Percentiles rank a stretch among this genome's conserved stretches.
phyloP scores from a whole-genome alignment of 129 eudicot genomes.

The Cynara cardunculus region DNA sequence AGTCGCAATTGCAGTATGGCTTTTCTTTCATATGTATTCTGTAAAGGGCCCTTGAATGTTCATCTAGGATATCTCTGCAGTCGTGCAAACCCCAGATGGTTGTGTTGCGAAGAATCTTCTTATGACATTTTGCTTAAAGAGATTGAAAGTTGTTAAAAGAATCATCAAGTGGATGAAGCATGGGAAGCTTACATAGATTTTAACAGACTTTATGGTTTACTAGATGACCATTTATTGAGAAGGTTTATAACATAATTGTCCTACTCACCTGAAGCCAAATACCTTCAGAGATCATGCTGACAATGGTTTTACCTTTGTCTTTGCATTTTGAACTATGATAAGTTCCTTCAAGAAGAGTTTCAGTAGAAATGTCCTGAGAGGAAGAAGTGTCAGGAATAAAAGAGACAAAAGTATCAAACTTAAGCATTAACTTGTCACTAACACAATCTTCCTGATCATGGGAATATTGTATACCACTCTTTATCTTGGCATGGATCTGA shows the following conservation, averaged over 20 bases:
- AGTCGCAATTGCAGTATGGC: not conserved
- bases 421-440: too few species aligned
- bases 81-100: slow-evolving; percentile 13
- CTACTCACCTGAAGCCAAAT: slow-evolving; percentile 56
- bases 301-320: too few species aligned
- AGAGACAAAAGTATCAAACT: too few species aligned
- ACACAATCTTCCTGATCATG: too few species aligned
- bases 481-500: too few species aligned
- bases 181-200: slow-evolving; percentile 57
- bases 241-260: slow-evolving; percentile 50
- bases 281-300: slow-evolving; percentile 57
- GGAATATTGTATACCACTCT: too few species aligned
- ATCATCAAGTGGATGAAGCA: slow-evolving; percentile 58
- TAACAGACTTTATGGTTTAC: slow-evolving; percentile 58
- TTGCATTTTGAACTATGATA: too few species aligned
- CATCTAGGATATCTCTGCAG: slow-evolving; percentile 21
- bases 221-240: slow-evolving; percentile 32
- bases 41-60: not conserved
- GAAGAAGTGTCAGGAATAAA: too few species aligned
- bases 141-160: slow-evolving; percentile 50
- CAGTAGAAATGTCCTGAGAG: too few species aligned
- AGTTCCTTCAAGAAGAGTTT: too few species aligned
- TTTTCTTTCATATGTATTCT: not conserved
- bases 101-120: slow-evolving; percentile 39
- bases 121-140: slow-evolving; percentile 38